These are phyloP conservation scores for Acanthamoeba polyphaga DNA, from an alignment of 208 protist genomes.

Conservation along the genomic window DNA sequence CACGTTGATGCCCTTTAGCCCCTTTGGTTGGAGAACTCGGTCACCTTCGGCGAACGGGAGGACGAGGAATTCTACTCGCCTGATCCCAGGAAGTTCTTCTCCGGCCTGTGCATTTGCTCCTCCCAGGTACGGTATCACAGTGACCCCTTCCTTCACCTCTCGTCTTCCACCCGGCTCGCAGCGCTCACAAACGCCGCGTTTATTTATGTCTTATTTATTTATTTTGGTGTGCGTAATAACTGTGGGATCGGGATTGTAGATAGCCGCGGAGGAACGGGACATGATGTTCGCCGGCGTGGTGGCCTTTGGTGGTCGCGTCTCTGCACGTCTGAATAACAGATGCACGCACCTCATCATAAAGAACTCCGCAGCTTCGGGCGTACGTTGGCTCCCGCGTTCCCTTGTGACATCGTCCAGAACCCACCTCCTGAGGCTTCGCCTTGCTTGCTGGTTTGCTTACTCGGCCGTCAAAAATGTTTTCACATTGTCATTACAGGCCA, in stretches of 20 bases:
- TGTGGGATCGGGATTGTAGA: not conserved
- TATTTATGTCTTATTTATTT: too few relatives aligned
- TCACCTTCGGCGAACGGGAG: not conserved
- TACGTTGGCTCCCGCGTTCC: not conserved
- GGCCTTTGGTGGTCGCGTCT: conserved; percentile 23
- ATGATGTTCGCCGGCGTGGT: conserved; percentile 27
- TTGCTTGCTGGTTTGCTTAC: not conserved
- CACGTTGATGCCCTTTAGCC: not conserved
- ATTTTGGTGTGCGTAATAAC: not conserved
- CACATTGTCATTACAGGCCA: not conserved
- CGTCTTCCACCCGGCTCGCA: too few relatives aligned
- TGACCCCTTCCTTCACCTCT: not conserved
- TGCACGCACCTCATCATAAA: conserved; percentile 3
- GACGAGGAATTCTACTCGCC: conserved; percentile 52
- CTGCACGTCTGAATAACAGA: not conserved
- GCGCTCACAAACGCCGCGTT: too few relatives aligned
- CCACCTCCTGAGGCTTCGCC: not conserved
- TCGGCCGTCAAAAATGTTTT: not conserved
- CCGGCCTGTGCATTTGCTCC: conserved; percentile 40
- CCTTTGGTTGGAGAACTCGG: conserved; percentile 13
- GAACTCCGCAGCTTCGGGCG: not conserved
- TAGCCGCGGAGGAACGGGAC: not conserved
- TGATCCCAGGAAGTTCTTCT: conserved; percentile 41
- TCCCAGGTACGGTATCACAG: not conserved
- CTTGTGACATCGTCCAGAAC: not conserved